These are phyloP conservation scores for Aspergillus japonicus DNA, from an alignment of 2,329 filamentous ascomycete species.

Conservation along the genomic window DNA sequence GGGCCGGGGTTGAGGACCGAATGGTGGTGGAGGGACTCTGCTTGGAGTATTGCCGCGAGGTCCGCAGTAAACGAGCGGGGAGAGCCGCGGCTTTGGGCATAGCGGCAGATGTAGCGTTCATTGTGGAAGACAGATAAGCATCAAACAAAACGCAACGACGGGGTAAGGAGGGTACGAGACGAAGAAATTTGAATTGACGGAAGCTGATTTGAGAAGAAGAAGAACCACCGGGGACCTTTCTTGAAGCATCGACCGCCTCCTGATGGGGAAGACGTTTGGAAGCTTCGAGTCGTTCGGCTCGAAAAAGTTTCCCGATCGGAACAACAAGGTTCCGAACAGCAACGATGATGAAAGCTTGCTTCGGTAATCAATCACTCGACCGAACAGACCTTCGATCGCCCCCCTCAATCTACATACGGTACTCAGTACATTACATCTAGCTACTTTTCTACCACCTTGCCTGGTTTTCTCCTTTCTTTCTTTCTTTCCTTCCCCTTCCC, in stretches of 20 bases:
- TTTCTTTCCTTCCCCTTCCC: background rate
- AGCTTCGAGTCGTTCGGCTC: slow-evolving; percentile 33
- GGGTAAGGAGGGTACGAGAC: background rate
- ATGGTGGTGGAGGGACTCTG: slow-evolving; percentile 30
- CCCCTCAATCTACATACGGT: background rate
- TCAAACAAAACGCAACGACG: slow-evolving; percentile 5
- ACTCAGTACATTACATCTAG: background rate
- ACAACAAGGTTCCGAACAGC: slow-evolving; percentile 28
- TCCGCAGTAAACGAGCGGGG: slow-evolving; percentile 43
- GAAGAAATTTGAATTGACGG: slow-evolving; percentile 1
- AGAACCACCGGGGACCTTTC: slow-evolving; percentile 5
- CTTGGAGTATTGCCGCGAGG: slow-evolving; percentile 41
- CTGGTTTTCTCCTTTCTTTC: slow-evolving; percentile 3
- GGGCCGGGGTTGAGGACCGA: slow-evolving; percentile 34
- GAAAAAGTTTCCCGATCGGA: slow-evolving; percentile 37
- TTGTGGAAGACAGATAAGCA: slow-evolving; percentile 26
- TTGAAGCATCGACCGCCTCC: slow-evolving; percentile 17
- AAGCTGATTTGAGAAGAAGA: slow-evolving; percentile 5
- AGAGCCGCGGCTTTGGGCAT: slow-evolving; percentile 45
- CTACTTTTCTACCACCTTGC: slow-evolving; percentile 19
- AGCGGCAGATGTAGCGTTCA: slow-evolving; percentile 41
- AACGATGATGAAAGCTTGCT: slow-evolving; percentile 35
- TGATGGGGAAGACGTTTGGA: slow-evolving; percentile 24
- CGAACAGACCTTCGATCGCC: slow-evolving; percentile 4
- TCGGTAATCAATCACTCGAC: slow-evolving; percentile 28